Base-by-base conservation (phyloP, 2,329 filamentous ascomycete species). In the Apiospora aurea region DNA sequence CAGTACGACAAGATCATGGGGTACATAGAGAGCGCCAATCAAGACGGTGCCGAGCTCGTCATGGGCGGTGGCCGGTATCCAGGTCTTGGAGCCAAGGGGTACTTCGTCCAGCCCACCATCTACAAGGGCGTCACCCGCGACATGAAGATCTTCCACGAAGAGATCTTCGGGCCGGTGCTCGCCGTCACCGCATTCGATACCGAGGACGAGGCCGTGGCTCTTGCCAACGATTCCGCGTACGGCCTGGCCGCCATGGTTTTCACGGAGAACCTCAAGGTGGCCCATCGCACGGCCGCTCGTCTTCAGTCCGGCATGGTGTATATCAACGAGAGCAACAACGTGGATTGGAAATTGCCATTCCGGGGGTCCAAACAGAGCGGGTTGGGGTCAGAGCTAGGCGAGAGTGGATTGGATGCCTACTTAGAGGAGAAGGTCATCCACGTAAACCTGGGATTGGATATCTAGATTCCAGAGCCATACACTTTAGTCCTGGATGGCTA, bases 101-200 rank as follows among this genome's bases (percentile, higher is more conserved):
- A 93, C 89, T 97, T 96, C 87, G 96, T 97, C 83, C 87, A 96
- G 87, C 94, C 94, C 49, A 97, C 94, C 79, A 94, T 97, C 86
- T 97, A 97, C 88, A 91, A 89, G 83, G 91, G 94, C 80, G 94
- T 96, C 76, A 89, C 86, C 69, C 84, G 91, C 76, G 90, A 96
- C 83, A 96, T 96, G 93, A 95, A 94, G 89, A 96, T 97, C 80
- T 91, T 95, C 85, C 90, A 94, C 83, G 94, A 97, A 85, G 94
- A 97, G 86, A 96, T 97, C 82, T 97, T 97, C 81, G 94, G 94
- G 75, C 94, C 94, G 72, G 94, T 97, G 75, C 93, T 91, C 85
- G 89, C 92, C 78, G 92, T 97, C 77, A 88, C 92, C 85, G 96
- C 95, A 86, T 97, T 97, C 89, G 92, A 92, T 86, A 90, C 88